Percentiles rank a stretch among this genome's conserved stretches.
Evolutionary conservation across 495 filamentous ascomycete species (phyloP).

Genomic region (Aspergillus incahuasiensis): DNA sequence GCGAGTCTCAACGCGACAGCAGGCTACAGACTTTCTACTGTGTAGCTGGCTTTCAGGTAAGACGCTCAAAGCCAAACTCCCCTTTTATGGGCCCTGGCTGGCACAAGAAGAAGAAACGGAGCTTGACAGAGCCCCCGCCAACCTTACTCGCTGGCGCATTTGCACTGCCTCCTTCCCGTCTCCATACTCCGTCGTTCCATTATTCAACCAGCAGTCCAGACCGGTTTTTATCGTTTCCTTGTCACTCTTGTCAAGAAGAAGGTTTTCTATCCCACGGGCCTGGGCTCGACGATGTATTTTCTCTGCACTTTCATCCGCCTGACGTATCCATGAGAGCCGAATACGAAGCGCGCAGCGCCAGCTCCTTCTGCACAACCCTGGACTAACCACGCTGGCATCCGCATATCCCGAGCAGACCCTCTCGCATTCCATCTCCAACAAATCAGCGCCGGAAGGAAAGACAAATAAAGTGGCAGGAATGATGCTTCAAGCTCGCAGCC

Average conservation of each 20-base stretch:
- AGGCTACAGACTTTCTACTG: background rate
- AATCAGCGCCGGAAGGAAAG: background rate
- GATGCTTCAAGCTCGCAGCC: background rate
- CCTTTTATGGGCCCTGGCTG: background rate
- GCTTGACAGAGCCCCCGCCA: constrained; percentile 4
- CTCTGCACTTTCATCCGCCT: background rate
- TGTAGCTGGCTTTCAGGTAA: background rate
- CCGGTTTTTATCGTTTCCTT: background rate
- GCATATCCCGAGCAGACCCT: background rate
- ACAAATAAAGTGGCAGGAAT: background rate
- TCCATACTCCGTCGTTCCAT: background rate
- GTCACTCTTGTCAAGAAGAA: background rate
- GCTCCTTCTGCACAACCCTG: background rate
- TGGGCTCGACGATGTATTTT: background rate
- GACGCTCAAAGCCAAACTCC: background rate
- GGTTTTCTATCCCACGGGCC: background rate
- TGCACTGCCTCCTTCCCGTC: constrained; percentile 26
- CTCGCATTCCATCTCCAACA: background rate
- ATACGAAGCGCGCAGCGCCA: background rate
- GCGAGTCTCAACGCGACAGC: no score
- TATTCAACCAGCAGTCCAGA: background rate
- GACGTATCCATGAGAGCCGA: background rate
- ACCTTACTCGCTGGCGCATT: constrained; percentile 18
- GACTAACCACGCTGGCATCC: background rate
- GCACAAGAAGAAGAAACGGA: background rate